A percentile compares a stretch with the other conserved stretches of the same genome.
Evolutionary conservation across 2,329 filamentous ascomycete genomes (phyloP).

Genomic region (Pseudogymnoascus sp.): DNA sequence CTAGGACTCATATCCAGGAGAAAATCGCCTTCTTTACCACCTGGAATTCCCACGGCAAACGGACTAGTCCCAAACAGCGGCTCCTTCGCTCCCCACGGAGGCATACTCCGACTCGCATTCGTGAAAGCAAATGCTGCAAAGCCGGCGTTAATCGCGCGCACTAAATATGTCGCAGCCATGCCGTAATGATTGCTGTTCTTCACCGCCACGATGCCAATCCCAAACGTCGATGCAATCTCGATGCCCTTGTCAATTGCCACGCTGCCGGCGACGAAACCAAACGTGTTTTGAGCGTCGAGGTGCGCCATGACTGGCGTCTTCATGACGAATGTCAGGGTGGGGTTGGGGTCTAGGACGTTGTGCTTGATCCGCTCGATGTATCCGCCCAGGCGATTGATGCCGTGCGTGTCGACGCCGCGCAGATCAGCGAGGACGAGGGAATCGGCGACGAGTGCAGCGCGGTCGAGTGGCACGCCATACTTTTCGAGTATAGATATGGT

Average conservation of each 20-base stretch:
- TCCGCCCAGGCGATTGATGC: conserved; percentile 20
- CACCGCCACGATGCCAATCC: conserved; percentile 22
- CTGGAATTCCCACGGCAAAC: conserved; percentile 46
- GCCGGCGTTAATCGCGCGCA: conserved; percentile 19
- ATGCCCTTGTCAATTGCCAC: conserved; percentile 20
- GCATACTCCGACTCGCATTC: conserved; percentile 21
- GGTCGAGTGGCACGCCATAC: conserved; percentile 23
- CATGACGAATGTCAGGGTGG: neutral
- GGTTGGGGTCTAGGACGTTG: conserved; percentile 19
- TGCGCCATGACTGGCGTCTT: conserved; percentile 24
- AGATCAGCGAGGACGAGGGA: conserved; percentile 23
- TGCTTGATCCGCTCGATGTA: conserved; percentile 22
- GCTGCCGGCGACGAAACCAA: conserved; percentile 25
- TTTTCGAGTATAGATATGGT: conserved; percentile 28
- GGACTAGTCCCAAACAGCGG: conserved; percentile 19
- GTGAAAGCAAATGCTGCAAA: conserved; percentile 21
- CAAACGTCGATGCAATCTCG: conserved; percentile 17
- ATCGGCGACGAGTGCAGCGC: conserved; percentile 19
- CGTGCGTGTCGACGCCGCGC: conserved; percentile 25
- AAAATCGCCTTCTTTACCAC: conserved; percentile 39
- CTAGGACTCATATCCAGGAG: conserved; percentile 23
- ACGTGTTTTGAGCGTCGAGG: conserved; percentile 26
- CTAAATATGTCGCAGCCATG: conserved; percentile 24
- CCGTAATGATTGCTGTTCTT: conserved; percentile 24
- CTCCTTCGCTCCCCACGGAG: conserved; percentile 21